Evolutionary conservation across 768 basidiomycete genomes (phyloP), one percentile per base, ranked within the genome.

Genomic region (Thelephora ganbajun): DNA sequence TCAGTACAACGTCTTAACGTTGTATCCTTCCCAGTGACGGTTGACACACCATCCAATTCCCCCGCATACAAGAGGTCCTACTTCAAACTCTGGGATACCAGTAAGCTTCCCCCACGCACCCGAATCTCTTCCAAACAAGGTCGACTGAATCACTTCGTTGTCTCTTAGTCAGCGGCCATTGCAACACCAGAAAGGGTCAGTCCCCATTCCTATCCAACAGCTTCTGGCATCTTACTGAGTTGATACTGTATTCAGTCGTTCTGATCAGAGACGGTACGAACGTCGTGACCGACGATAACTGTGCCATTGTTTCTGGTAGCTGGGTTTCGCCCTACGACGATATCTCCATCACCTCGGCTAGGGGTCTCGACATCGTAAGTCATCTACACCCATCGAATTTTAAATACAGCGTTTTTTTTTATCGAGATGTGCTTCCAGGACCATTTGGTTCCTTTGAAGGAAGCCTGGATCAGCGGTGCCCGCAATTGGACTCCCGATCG

Each of bases 391-490:
- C 39, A 7, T 16, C 39, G 3, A 14, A 9, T 22, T 41, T 14
- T 2, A 18, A n/a, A n/a, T 9, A 30, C 26, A 9, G 22, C 22
- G 30, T 11, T 30, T n/a, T 44, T 33, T 3, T 44, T 35, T 35
- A 41, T 5, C n/a, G 6, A 2, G 12, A 42, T 22, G 19, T 37
- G 33, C 16, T 33, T 46, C 12, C 19, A 74, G 72, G 74, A 76
- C 51, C 73, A 76, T 48, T 35, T 76, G n/a, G 69, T 76, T 1
- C 73, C 75, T 5, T 59, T 76, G 45, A 76, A 74, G 52, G 73
- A 76, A 60, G 76, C 76, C 0, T 77, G 76, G 76, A 52, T 76
- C 0, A 75, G 73, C 6, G 76, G 76, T 18, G 76, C 76, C 12
- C 62, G 70, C 7, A 49, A 54, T 36, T 78, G 76, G 76, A 72